Conservation (phyloP, 352 stramenopile species). For the Thraustotheca clavata region DNA sequence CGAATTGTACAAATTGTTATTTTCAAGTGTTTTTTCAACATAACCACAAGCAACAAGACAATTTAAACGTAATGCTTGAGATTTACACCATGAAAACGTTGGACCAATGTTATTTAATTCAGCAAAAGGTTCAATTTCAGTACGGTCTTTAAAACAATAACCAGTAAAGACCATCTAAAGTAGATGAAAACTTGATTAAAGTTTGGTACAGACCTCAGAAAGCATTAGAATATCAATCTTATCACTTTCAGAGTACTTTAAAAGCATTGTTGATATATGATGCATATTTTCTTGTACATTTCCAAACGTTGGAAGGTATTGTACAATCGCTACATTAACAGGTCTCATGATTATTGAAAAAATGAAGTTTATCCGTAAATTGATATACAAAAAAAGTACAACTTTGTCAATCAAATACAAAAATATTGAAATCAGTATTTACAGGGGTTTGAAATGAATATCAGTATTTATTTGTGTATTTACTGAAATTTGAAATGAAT, state of each 20-base stretch:
- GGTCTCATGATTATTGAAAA: background rate
- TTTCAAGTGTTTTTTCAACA: too few species aligned
- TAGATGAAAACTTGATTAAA: background rate
- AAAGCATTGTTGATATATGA: conserved; percentile 59
- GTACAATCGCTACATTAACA: conserved; percentile 68
- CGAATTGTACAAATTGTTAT: too few species aligned
- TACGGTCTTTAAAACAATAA: conserved; percentile 60
- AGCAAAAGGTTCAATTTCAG: conserved; percentile 48
- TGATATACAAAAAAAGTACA: too few species aligned
- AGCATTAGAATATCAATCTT: conserved; percentile 67
- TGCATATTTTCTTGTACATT: conserved; percentile 67
- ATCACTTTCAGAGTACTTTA: conserved; percentile 33
- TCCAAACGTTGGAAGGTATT: conserved; percentile 67
- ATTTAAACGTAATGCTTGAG: conserved; percentile 43
- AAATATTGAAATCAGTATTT: too few species aligned
- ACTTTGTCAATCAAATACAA: too few species aligned
- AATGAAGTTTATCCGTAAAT: too few species aligned
- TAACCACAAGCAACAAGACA: conserved; percentile 26
- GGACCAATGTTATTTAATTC: conserved; percentile 41
- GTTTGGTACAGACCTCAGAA: conserved; percentile 41
- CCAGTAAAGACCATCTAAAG: conserved; percentile 73
- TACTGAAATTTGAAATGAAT: too few species aligned
- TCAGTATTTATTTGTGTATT: too few species aligned
- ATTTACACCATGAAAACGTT: conserved; percentile 63
- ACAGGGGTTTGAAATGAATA: too few species aligned